Evolutionary conservation across 305 asterid species (phyloP), one percentile per base, ranked within the genome.

Genomic region (Salvia sclarea): DNA sequence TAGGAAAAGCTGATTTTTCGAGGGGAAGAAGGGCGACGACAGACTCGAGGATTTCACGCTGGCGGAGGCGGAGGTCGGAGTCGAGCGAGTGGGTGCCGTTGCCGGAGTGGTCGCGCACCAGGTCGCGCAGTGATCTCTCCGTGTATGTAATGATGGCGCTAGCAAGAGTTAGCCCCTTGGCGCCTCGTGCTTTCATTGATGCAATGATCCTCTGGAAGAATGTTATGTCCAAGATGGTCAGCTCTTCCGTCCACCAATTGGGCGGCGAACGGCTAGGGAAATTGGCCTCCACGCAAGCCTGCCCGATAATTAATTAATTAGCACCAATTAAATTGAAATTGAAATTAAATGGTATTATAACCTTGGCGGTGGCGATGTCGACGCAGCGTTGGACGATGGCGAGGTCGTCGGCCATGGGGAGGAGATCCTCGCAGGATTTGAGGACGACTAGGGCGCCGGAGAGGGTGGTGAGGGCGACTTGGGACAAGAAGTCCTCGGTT

Each of bases 221-320:
- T 17, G 17, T 17, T 49, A 85, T 74, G 68, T 79, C 91, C 33
- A 94, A 47, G 78, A 94, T 87, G 2, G 93, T 81, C 6, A 94
- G 82, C 90, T 94, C 99, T 54, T 94, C 97, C 2, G 99, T 91
- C 99, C 99, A 94, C 99, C 97, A 94, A 57, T 94, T 94, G 10
- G 95, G 89, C 6, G 96, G 97, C 53, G 96, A 87, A 43, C 97
- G 89, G 85, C 97, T 87, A 4, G 99, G 98, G 71, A 89, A 94
- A 64, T 89, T 91, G 8, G 97, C 92, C 81, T 91, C 98, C 0
- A 85, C 87, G 48, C 98, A 89, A 5, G 96, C 99, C 99, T 94
- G 70, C n/a, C n/a, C n/a, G n/a, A n/a, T n/a, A n/a, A n/a, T n/a
- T n/a, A n/a, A n/a, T n/a, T n/a, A n/a, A n/a, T n/a, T n/a, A n/a